Evolutionary conservation across 208 protist genomes (phyloP).

Genomic region (Trypanosoma brucei): DNA sequence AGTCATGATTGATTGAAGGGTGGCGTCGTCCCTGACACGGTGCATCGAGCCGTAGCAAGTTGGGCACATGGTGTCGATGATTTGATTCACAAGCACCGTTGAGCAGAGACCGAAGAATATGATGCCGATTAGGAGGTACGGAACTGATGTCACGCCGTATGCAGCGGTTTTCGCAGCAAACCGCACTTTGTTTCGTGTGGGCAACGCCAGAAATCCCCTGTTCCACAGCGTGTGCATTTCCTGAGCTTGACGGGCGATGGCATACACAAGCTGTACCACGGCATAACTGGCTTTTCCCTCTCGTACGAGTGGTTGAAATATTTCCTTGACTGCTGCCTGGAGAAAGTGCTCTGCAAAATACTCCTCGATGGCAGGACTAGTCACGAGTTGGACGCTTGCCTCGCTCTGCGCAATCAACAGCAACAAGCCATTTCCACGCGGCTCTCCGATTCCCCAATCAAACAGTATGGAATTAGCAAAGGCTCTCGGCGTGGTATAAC

Average conservation of each 20-base stretch:
- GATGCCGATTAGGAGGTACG: slow-evolving; percentile 52
- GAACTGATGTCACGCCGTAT: slow-evolving; percentile 55
- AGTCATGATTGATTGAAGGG: slow-evolving; percentile 53
- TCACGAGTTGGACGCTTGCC: slow-evolving; percentile 74
- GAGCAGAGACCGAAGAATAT: slow-evolving; percentile 60
- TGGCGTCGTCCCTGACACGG: slow-evolving; percentile 67
- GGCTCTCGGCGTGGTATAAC: slow-evolving; percentile 69
- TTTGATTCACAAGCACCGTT: slow-evolving; percentile 54
- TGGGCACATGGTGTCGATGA: slow-evolving; percentile 77
- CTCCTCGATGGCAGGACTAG: slow-evolving; percentile 69
- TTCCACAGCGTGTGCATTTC: slow-evolving; percentile 74
- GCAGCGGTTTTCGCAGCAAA: slow-evolving; percentile 51
- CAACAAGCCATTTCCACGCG: slow-evolving; percentile 69
- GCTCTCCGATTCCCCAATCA: slow-evolving; percentile 78
- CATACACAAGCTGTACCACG: slow-evolving; percentile 82
- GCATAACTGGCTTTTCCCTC: slow-evolving; percentile 77
- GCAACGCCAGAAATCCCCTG: slow-evolving; percentile 47
- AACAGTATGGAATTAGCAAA: slow-evolving; percentile 87
- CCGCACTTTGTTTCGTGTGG: slow-evolving; percentile 65
- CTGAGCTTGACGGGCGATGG: slow-evolving; percentile 76
- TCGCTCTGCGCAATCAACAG: slow-evolving; percentile 78
- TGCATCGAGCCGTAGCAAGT: slow-evolving; percentile 66
- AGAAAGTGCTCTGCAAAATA: slow-evolving; percentile 76
- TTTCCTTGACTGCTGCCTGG: slow-evolving; percentile 57
- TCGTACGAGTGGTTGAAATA: slow-evolving; percentile 79